Percentiles rank a stretch among this genome's conserved stretches.
phyloP scores from a whole-genome alignment of 805 yeast genomes.

The Pachysolen tannophilus region DNA sequence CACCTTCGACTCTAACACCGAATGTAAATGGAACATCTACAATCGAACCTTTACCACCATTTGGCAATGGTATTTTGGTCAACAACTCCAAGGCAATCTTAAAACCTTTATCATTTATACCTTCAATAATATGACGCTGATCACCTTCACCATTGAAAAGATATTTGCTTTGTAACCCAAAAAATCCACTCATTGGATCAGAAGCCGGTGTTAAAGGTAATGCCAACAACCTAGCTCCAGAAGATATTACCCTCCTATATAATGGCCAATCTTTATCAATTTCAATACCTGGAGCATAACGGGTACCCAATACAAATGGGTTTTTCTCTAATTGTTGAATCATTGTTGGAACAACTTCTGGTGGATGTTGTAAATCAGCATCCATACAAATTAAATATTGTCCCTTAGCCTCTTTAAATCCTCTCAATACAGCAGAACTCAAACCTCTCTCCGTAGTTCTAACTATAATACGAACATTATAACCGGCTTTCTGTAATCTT shows the following conservation, averaged over 20 bases:
- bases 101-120: slow-evolving; percentile 36
- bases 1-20: slow-evolving; percentile 49
- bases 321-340: slow-evolving; percentile 29
- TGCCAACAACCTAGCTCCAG: slow-evolving; percentile 41
- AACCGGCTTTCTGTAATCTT: slow-evolving; percentile 33
- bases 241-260: slow-evolving; percentile 39
- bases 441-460: slow-evolving; percentile 44
- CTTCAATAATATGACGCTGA: slow-evolving; percentile 37
- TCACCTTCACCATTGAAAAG: slow-evolving; percentile 28
- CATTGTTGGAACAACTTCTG: slow-evolving; percentile 39
- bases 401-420: slow-evolving; percentile 39
- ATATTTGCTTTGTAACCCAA: slow-evolving; percentile 40
- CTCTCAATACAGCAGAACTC: slow-evolving; percentile 41
- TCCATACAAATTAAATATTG: slow-evolving; percentile 43
- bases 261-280: slow-evolving; percentile 48
- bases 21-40: slow-evolving; percentile 44
- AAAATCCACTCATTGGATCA: slow-evolving; percentile 48
- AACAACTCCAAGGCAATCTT: slow-evolving; percentile 41
- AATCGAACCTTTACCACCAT: slow-evolving; percentile 20
- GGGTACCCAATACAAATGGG: slow-evolving; percentile 41
- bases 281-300: slow-evolving; percentile 48
- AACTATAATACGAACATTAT: slow-evolving; percentile 39
- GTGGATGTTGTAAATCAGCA: slow-evolving; percentile 48
- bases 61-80: slow-evolving; percentile 37
- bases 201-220: slow-evolving; percentile 42